Base-by-base conservation (phyloP, 192 early-diverging fungal species). In the Backusella mclennaniae region DNA sequence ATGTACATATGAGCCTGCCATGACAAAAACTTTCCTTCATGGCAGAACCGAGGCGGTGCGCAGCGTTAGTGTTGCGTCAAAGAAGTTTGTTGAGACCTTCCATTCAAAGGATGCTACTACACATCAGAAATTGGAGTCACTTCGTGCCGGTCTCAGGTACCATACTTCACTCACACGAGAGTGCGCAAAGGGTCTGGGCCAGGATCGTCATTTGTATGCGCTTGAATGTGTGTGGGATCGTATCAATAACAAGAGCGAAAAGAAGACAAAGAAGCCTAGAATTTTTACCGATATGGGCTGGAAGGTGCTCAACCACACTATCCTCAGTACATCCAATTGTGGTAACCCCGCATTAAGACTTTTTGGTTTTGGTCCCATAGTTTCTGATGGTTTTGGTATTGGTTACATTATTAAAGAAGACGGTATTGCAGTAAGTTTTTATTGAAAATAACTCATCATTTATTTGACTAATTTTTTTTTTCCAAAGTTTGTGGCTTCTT, bases 121-220 rank as follows among this genome's bases (percentile, higher is more conserved):
- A n/a, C 8, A 66, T 1, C 42, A 71, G 12, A 89, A 89, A 76
- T 69, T 90, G 12, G 80, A 74, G 35, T 38, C 80, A 15, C 81
- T 96, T 35, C 80, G 87, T 49, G 84, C 77, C 9, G 95, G 94
- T 1, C 77, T 88, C 49, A 81, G 79, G 23, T 73, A 87, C 17
- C 96, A 96, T 56, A 78, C 85, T 2, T 77, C 83, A 33, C 85
- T 91, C 80, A 93, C 94, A 66, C 77, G 72, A 19, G 92, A 90
- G 0, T 93, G 93, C 15, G 82, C 92, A 2, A 75, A 80, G 56
- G 96, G 95, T 19, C 52, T 88, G 41, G 96, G 95, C 42, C 91
- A 96, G 69, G 96, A 97, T 78, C 90, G 95, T 35, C 96, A 97
- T 82, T 69, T 97, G 81, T 89, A 96, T 26, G 95, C 92, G 1